Base-by-base conservation (phyloP, 2,329 filamentous ascomycete species). In the Ophiostoma pallidulum region DNA sequence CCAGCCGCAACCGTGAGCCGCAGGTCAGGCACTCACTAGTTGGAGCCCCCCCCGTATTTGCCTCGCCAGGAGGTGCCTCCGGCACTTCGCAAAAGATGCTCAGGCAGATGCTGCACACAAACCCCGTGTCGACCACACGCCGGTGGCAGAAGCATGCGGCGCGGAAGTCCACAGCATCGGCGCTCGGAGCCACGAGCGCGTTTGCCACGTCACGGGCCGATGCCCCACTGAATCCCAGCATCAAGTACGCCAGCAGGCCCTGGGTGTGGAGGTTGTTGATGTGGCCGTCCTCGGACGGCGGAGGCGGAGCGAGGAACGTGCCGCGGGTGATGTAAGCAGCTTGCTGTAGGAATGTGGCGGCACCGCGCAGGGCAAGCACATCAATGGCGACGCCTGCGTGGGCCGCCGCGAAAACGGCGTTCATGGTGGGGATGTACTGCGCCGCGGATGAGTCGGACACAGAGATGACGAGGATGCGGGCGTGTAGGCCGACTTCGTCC, bases 71-170 rank as follows among this genome's bases (percentile, higher is more conserved):
- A 0, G 50, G 44, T 22, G 31, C 28, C 3, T 65, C 64, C 1
- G 76, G 77, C 2, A 74, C 64, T 57, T 78, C 72, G 67, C 89
- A 95, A 63, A 94, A 95, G 58, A 94, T 98, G 64, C 87, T 94
- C 38, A 98, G 71, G 61, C 92, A 98, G 57, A 98, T 89, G 52
- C 87, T 94, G 70, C 92, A 98, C 32, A 98, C 91, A 62, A 87
- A 98, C 8, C 90, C 92, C 2, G 90, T 80, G 65, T 96, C 88
- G 37, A 98, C 84, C 18, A 97, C 88, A 31, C 79, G 80, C 43
- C 91, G 77, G 66, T 98, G 92, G 63, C 92, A 98, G 68, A 98
- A 98, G 63, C 92, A 98, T 4, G 92, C 92, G n/a, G 94, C 91
- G 37, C 92, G 80, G 63, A 98, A 98, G 66, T 98, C 94, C 37